A percentile compares a stretch with the other conserved stretches of the same genome.
These are phyloP conservation scores for Umbelopsis vinacea DNA, from an alignment of 192 early-diverging fungal species.

Conservation along the genomic window DNA sequence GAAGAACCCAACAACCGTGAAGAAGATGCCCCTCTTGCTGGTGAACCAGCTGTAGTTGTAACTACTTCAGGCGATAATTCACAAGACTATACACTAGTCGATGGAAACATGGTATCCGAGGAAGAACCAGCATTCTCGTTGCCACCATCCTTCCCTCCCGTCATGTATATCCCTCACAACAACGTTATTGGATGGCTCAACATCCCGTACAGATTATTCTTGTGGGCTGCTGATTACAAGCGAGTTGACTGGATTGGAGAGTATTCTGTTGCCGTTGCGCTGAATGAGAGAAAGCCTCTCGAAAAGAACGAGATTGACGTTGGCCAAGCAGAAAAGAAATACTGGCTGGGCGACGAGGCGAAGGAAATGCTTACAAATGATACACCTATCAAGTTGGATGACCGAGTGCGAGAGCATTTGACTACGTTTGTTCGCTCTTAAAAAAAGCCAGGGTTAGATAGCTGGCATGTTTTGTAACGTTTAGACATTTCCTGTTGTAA, in stretches of 20 bases:
- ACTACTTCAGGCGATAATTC: background rate
- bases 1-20: background rate
- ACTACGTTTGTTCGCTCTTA: constrained; percentile 24
- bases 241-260: constrained; percentile 46
- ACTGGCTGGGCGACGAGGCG: constrained; percentile 39
- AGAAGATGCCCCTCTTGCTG: background rate
- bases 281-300: constrained; percentile 38
- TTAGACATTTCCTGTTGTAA: constrained; percentile 8
- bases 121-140: constrained; percentile 31
- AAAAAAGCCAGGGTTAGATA: constrained; percentile 4
- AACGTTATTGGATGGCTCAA: constrained; percentile 52
- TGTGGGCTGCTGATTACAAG: constrained; percentile 44
- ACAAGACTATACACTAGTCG: background rate
- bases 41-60: background rate
- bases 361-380: constrained; percentile 34
- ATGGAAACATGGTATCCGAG: background rate
- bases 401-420: constrained; percentile 25
- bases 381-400: constrained; percentile 32
- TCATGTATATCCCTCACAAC: constrained; percentile 46
- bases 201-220: constrained; percentile 45
- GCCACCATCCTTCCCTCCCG: constrained; percentile 35
- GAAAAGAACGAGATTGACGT: constrained; percentile 29
- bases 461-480: background rate
- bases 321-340: constrained; percentile 37
- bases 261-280: constrained; percentile 36